phyloP scores from a whole-genome alignment of 176 grass and related monocot genomes.

The Rhynchospora tenuis region DNA sequence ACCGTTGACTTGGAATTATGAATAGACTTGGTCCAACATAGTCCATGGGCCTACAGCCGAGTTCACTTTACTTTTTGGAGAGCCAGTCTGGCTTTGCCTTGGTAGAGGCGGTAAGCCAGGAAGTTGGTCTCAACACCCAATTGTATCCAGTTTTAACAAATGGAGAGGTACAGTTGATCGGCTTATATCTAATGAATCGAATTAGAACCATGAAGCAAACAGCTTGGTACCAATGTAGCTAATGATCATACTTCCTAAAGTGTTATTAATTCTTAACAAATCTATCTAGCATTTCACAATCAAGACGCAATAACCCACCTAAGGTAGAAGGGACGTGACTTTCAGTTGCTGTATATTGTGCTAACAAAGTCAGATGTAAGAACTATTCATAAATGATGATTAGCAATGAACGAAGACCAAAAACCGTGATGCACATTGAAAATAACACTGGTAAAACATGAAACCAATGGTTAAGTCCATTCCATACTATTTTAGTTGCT shows the following conservation, averaged over 20 bases:
- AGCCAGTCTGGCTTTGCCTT: neutral
- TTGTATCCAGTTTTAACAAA: neutral
- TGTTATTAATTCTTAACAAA: neutral
- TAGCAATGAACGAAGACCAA: neutral
- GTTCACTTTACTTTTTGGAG: neutral
- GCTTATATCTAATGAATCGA: neutral
- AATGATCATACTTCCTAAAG: neutral
- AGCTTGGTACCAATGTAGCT: neutral
- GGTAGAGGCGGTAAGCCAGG: neutral
- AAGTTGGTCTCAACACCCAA: neutral
- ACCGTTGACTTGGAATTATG: neutral
- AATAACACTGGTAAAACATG: too few species aligned
- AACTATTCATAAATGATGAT: neutral
- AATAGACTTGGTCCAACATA: neutral
- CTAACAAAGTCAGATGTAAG: neutral
- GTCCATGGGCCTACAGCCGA: neutral
- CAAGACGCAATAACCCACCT: neutral
- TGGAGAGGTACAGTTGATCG: neutral
- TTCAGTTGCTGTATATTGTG: neutral
- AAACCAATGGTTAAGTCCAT: too few species aligned
- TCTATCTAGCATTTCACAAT: neutral
- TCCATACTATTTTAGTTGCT: too few species aligned
- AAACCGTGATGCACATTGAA: neutral
- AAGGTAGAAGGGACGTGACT: neutral
- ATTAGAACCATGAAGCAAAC: neutral